phyloP scores from a whole-genome alignment of 345 rosid genomes.

The Dovyalis caffra region DNA sequence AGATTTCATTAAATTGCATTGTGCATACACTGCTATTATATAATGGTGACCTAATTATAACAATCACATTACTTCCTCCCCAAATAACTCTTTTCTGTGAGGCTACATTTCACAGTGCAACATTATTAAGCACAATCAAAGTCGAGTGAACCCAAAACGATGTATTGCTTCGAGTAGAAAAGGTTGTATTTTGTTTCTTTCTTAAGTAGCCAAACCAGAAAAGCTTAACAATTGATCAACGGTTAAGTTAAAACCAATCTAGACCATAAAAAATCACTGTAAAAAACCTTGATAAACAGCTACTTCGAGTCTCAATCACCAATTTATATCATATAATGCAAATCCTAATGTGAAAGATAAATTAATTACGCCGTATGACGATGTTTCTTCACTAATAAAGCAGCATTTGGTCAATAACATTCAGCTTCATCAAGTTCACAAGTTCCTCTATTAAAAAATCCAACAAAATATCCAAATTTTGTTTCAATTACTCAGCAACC shows the following conservation, averaged over 20 bases:
- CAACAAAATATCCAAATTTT: not conserved
- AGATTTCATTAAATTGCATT: not conserved
- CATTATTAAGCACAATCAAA: not conserved
- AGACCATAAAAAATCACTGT: not conserved
- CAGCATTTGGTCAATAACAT: not conserved
- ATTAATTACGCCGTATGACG: not conserved
- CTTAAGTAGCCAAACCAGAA: not conserved
- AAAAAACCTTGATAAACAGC: not conserved
- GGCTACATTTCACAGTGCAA: not conserved
- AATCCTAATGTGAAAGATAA: not conserved
- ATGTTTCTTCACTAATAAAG: not conserved
- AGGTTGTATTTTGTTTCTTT: not conserved
- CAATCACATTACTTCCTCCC: not conserved
- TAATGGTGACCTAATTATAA: not conserved
- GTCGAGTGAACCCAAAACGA: not conserved
- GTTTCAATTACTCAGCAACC: slow-evolving; percentile 9
- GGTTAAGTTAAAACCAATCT: not conserved
- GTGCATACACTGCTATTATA: not conserved
- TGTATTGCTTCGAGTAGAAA: not conserved
- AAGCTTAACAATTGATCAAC: not conserved
- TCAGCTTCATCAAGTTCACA: not conserved
- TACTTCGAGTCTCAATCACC: not conserved
- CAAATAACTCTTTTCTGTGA: not conserved
- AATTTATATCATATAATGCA: not conserved
- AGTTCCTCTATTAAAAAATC: not conserved